phyloP scores from a whole-genome alignment of 768 basidiomycete species.

The Polyporus arcularius region DNA sequence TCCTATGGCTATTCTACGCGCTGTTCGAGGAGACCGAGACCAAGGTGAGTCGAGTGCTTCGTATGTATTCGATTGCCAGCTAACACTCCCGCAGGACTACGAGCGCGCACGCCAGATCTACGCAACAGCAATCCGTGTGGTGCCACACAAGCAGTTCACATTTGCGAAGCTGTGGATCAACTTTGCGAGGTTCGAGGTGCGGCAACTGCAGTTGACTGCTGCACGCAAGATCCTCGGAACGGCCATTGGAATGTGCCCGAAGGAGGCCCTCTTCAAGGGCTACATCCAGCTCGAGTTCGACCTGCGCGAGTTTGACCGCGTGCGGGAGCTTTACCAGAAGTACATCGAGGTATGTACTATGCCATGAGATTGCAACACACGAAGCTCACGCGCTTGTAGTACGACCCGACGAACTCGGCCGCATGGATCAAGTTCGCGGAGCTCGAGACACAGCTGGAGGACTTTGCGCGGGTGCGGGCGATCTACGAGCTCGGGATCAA shows the following conservation, averaged over 20 bases:
- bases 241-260: constrained; percentile 94
- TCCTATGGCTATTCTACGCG: constrained; percentile 94
- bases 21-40: constrained; percentile 96
- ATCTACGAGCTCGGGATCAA: constrained; percentile 92
- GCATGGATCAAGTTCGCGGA: constrained; percentile 98
- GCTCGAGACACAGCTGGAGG: constrained; percentile 84
- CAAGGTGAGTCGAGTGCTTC: constrained; percentile 53
- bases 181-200: constrained; percentile 90
- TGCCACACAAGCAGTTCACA: constrained; percentile 96
- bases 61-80: neutral
- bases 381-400: constrained; percentile 40
- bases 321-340: constrained; percentile 88
- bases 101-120: constrained; percentile 87
- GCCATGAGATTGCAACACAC: neutral
- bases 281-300: constrained; percentile 95
- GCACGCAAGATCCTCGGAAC: constrained; percentile 90
- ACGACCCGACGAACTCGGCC: constrained; percentile 85
- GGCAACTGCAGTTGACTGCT: constrained; percentile 75
- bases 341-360: constrained; percentile 72
- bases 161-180: constrained; percentile 96
- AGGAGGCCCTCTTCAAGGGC: constrained; percentile 92
- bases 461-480: constrained; percentile 85
- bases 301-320: constrained; percentile 94
- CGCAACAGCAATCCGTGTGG: constrained; percentile 82
- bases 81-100: constrained; percentile 61